Base-by-base conservation (phyloP, 768 basidiomycete species). In the Omphalotus guepiniiformis region DNA sequence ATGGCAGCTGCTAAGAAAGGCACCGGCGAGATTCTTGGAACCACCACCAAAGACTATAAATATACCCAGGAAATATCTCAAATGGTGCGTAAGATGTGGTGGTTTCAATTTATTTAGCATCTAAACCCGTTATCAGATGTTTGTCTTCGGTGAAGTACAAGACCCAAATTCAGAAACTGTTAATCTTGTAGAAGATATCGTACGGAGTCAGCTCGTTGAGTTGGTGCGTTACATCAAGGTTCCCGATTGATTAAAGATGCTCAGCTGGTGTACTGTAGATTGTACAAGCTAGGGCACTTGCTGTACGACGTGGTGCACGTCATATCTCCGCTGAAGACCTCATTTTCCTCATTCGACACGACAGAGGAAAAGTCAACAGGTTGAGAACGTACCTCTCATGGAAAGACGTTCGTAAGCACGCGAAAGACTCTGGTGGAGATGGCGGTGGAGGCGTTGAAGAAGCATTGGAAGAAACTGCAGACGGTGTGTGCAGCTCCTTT, bases 371-470 rank as follows among this genome's bases (percentile, higher is more conserved):
- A 64, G 91, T 98, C 52, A 95, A 96, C 66, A 76, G 94, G 36
- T 72, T 98, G 23, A 71, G 92, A 27, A 95, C 91, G 8, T 98
- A 96, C 60, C 77, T 98, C 19, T 91, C 89, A 0, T 98, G 94
- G 94, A 96, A 95, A 59, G 94, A 96, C 55, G 94, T 97, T 15
- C 80, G 94, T 12, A 96, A 95, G 58, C 89, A 92, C 50, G 92
- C 92, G 4, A 95, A 95, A 62, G 91, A 96, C 58, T 82, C 85
- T 19, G 88, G 84, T 34, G 90, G 86, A 8, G 88, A 86, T 49
- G 88, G 80, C 2, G 88, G 80, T 22, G 88, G 76, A 16, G 88
- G 79, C 5, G 85, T 88, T 3, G 90, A 92, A 60, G 93, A 92
- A 59, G 82, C 75, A 2, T 65, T 89, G 6, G 92, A 93, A 54